Base-by-base conservation (phyloP, 2,329 filamentous ascomycete species). In the Zasmidium cellare region DNA sequence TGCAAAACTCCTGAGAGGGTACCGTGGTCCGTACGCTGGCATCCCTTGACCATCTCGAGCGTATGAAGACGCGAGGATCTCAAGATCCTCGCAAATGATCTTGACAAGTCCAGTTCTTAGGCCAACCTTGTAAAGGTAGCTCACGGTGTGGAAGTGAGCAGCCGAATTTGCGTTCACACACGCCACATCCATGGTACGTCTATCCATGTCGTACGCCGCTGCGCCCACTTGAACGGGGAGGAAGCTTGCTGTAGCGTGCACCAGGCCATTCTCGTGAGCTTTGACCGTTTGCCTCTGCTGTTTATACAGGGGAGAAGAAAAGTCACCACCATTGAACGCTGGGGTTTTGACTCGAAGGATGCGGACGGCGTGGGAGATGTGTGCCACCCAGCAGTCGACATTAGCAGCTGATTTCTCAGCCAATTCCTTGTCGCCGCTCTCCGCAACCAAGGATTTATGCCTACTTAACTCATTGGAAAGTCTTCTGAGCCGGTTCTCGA, bases 81-180 rank as follows among this genome's bases (percentile, higher is more conserved):
- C 46, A 28, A 55, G 49, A 19, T 55, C 46, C 9, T 19, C 14
- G 46, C 53, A 55, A 18, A 18, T 28, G 9, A 2, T 3, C 2
- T 23, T 7, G 2, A 55, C 6, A 14, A 50, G n/a, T 6, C 31
- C 28, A 20, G 44, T 47, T 16, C 38, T n/a, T 6, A 25, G 46
- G n/a, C 6, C 18, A 9, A 20, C 53, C 19, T 51, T 50, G 53
- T 55, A 51, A 3, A 55, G 19, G 24, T 49, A 49, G 12, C 24
- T 20, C 22, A 49, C 16, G n/a, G 31, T 14, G n/a, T 38, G 45
- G 14, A 55, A 3, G 3, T 11, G 3, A 6, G 24, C 14, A 11
- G 25, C 22, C 3, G 9, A 16, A 35, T 46, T 45, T 3, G 35
- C 51, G 14, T 18, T 24, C 22, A 16, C 3, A 19, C 23, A 9